These are phyloP conservation scores for Cenchrus purpureus DNA, from an alignment of 176 grass and related monocot species.

Conservation along the genomic window DNA sequence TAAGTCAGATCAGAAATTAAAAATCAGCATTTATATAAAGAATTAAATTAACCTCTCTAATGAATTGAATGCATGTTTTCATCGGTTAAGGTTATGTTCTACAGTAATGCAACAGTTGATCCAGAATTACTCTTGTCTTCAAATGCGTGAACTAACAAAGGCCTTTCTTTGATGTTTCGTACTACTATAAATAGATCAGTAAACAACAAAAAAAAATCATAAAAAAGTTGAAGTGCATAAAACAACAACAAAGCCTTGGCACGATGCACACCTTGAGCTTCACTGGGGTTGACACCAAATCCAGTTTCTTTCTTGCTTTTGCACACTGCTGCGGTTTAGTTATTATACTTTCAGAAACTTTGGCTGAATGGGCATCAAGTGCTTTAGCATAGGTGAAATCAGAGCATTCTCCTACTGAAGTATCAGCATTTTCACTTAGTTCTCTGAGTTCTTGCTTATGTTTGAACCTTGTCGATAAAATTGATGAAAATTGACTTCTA, in stretches of 20 bases:
- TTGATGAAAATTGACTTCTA: slow-evolving; percentile 10
- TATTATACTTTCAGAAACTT: slow-evolving; percentile 41
- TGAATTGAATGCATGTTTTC: not conserved
- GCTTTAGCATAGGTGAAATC: slow-evolving; percentile 24
- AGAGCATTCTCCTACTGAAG: slow-evolving; percentile 27
- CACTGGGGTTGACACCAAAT: slow-evolving; percentile 47
- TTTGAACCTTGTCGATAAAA: slow-evolving; percentile 19
- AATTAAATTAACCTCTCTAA: not conserved
- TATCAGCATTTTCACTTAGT: slow-evolving; percentile 38
- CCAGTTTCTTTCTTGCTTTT: slow-evolving; percentile 42
- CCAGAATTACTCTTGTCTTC: not conserved
- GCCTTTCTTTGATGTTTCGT: not conserved
- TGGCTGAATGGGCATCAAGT: not conserved
- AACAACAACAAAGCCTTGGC: not conserved
- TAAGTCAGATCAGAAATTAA: slow-evolving; percentile 1
- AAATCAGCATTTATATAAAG: not conserved
- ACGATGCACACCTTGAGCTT: slow-evolving; percentile 37
- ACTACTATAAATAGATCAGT: not conserved
- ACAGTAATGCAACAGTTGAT: not conserved
- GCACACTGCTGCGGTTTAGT: slow-evolving; percentile 38
- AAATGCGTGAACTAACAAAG: not conserved
- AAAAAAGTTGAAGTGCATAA: not conserved
- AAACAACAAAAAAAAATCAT: not conserved
- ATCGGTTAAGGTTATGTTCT: not conserved
- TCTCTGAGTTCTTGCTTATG: slow-evolving; percentile 37